These are phyloP conservation scores for Bolboschoenoplectus hybrid DNA, from an alignment of 202 grass and related monocot species.

Conservation along the genomic window DNA sequence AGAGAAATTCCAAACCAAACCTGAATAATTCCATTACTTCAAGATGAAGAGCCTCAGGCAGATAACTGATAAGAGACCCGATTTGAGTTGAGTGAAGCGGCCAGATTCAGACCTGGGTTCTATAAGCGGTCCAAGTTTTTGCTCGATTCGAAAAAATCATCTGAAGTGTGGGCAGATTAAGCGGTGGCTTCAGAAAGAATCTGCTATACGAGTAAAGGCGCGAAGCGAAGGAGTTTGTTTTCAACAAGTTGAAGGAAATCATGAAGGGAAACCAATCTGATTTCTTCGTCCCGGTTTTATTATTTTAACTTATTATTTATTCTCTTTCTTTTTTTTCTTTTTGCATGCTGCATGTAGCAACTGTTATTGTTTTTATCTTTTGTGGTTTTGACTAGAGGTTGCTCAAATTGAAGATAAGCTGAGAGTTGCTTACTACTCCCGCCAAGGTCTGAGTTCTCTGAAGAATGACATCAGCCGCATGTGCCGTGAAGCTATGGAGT, in stretches of 20 bases:
- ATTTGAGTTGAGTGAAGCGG: conserved; percentile 51
- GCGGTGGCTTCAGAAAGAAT: conserved; percentile 87
- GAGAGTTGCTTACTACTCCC: conserved; percentile 88
- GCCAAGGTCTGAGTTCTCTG: conserved; percentile 83
- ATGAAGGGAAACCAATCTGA: conserved; percentile 87
- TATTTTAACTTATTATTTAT: conserved; percentile 38
- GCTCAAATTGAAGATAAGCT: conserved; percentile 89
- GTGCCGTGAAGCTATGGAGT: conserved; percentile 96
- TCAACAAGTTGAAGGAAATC: conserved; percentile 79
- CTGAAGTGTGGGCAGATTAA: conserved; percentile 94
- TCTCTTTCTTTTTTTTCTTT: conserved; percentile 15
- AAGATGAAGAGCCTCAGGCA: conserved; percentile 81
- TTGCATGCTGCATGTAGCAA: background rate
- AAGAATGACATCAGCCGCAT: conserved; percentile 94
- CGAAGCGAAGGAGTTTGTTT: conserved; percentile 83
- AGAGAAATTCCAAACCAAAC: conserved; percentile 67
- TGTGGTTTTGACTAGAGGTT: conserved; percentile 57
- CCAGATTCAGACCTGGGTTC: conserved; percentile 84
- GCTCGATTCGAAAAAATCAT: conserved; percentile 92
- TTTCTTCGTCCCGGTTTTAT: conserved; percentile 58
- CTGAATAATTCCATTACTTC: conserved; percentile 57
- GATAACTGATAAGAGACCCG: conserved; percentile 60
- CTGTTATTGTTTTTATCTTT: conserved; percentile 29
- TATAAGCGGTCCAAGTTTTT: conserved; percentile 89
- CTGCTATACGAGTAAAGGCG: conserved; percentile 73